Base-by-base conservation (phyloP, 2,329 filamentous ascomycete genomes). In the Ceratocystis colombiana region DNA sequence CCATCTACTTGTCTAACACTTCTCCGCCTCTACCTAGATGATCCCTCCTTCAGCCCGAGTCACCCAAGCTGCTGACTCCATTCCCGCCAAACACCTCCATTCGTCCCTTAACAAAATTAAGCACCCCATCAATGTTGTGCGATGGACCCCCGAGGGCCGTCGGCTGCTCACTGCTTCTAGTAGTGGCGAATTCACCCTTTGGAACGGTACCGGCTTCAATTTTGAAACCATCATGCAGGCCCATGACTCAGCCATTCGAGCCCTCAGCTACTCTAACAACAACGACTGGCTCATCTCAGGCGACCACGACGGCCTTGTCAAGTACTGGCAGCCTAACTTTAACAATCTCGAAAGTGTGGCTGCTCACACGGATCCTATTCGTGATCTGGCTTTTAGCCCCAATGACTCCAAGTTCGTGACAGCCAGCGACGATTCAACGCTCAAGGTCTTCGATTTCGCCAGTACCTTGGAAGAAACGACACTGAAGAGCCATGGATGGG, bases 181-280 rank as follows among this genome's bases (percentile, higher is more conserved):
- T 70, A 97, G 93, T 74, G 94, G 94, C 73, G 94, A 99, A 75
- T 99, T 99, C 72, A 99, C 95, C 48, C 77, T 99, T 2, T 99
- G 94, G 94, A 99, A 99, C 74, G 94, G 94, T 69, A 97, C 93
- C 55, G 93, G 91, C 28, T 99, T 99, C 82, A 97, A 99, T 76
- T 99, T 99, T 72, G 94, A 99, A 78, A 97, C 94, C 2, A 96
- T 99, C 33, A 96, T 96, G 89, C 92, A 96, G 79, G 93, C 93
- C 48, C 93, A 97, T 75, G 93, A 96, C 76, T 86, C 87, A 66
- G 89, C 90, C 46, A 91, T 96, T 70, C 84, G 90, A 71, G 87
- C 88, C 8, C 80, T 92, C 59, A 85, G 86, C 70, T 99, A 96
- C 79, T 96, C 94, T 1, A 90, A 97, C 76, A 95, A 89, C 71